Evolutionary conservation across 2,329 filamentous ascomycete species (phyloP), one percentile per base, ranked within the genome.

Genomic region (Thelonectria blattea): DNA sequence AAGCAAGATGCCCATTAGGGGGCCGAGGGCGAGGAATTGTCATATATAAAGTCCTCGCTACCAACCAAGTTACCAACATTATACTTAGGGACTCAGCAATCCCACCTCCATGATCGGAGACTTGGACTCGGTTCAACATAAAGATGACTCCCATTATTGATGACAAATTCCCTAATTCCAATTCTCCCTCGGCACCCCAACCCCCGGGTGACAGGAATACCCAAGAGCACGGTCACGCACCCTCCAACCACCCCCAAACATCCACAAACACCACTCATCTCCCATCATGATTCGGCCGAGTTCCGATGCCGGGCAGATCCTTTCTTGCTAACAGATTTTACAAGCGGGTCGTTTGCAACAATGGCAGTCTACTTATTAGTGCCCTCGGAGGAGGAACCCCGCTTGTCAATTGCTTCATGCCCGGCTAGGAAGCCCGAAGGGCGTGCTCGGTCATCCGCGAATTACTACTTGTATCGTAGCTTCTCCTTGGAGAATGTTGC

Each of bases 231-330:
- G 48, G 58, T 56, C 48, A 48, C 48, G 48, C 47, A 42, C 30
- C 18, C 47, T 37, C 30, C 22, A 42, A 18, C 42, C 54, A 56
- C 49, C 20, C 30, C 52, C 57, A 56, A 24, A 18, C 32, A 32
- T 41, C 47, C 14, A 20, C 27, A 47, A 47, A 45, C 49, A 37
- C 7, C 11, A 8, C 12, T 14, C 11, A 37, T 34, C 41, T 43
- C 41, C n/a, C 8, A 24, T 37, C 12, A 24, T 49, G 47, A 60
- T 60, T 55, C 52, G 57, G 41, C 34, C 22, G 30, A 30, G 52
- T 15, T 52, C 52, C 58, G 42, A 56, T 56, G 58, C 52, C 58
- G 52, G 53, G 53, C 52, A 52, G 58, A 52, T 60, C 52, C 47
- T 56, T 50, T 56, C 45, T 50, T n/a, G 3, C 24, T 37, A 14